These are phyloP conservation scores for Diaporthe australafricana DNA, from an alignment of 2,329 filamentous ascomycete species.

Conservation along the genomic window DNA sequence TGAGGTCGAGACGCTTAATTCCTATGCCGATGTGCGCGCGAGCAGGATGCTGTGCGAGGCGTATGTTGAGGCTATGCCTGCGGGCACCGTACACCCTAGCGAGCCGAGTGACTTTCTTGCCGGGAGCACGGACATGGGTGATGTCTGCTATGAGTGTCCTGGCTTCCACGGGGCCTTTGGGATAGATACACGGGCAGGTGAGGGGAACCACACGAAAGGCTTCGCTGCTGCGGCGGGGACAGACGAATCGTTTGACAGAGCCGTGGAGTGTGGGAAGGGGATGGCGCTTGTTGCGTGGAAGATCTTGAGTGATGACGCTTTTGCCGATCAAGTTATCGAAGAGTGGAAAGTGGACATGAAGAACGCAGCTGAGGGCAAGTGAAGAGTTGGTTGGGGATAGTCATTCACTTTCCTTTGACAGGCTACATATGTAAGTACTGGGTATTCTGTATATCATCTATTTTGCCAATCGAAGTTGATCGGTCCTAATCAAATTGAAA, in stretches of 20 bases:
- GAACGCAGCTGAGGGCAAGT: constrained; percentile 41
- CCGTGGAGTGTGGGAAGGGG: constrained; percentile 48
- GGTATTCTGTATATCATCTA: too few species aligned
- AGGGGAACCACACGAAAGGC: constrained; percentile 55
- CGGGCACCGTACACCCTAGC: constrained; percentile 45
- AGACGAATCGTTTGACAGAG: constrained; percentile 48
- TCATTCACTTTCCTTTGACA: neutral
- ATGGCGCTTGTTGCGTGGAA: constrained; percentile 49
- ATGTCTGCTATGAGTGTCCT: constrained; percentile 57
- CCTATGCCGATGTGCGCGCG: constrained; percentile 45
- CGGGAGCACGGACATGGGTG: constrained; percentile 53
- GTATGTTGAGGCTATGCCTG: constrained; percentile 46
- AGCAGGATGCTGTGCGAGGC: constrained; percentile 36
- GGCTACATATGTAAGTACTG: too few species aligned
- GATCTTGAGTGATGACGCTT: constrained; percentile 42
- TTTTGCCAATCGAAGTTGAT: too few species aligned
- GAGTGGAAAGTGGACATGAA: constrained; percentile 49
- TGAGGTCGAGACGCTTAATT: constrained; percentile 44
- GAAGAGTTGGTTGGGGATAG: neutral
- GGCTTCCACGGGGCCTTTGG: constrained; percentile 57
- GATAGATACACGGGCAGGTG: constrained; percentile 49
- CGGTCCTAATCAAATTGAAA: too few species aligned
- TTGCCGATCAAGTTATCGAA: constrained; percentile 40
- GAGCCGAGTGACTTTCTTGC: constrained; percentile 46
- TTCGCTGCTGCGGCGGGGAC: constrained; percentile 54